These are phyloP conservation scores for Neopestalotiopsis sp. DNA, from an alignment of 2,329 filamentous ascomycete genomes.

Conservation along the genomic window DNA sequence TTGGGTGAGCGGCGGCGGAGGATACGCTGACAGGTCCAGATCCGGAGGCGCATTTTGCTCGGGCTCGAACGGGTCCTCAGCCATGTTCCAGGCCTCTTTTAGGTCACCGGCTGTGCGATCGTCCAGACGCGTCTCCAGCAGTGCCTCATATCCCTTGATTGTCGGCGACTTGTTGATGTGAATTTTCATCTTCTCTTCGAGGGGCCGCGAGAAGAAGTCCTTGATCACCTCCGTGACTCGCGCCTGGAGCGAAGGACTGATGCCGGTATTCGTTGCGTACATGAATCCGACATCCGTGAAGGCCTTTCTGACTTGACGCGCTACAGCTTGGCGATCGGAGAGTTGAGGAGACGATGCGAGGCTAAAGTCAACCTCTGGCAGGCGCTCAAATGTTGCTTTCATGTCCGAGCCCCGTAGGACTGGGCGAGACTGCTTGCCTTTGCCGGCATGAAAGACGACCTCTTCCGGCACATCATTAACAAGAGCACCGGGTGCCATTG, in stretches of 20 bases:
- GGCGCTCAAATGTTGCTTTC: slow-evolving; percentile 17
- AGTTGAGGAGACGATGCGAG: slow-evolving; percentile 10
- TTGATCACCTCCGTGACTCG: slow-evolving; percentile 7
- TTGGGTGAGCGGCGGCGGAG: slow-evolving; percentile 17
- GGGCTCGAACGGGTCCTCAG: slow-evolving; percentile 18
- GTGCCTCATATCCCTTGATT: slow-evolving; percentile 18
- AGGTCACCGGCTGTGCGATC: slow-evolving; percentile 16
- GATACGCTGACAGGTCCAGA: slow-evolving; percentile 7
- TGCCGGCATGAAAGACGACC: slow-evolving; percentile 23
- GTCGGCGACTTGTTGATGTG: slow-evolving; percentile 17
- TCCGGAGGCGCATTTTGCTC: slow-evolving; percentile 18
- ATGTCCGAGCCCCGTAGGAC: slow-evolving; percentile 11
- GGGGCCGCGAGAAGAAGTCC: slow-evolving; percentile 11
- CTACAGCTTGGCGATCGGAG: slow-evolving; percentile 4
- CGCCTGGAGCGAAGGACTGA: not conserved
- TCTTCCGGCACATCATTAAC: slow-evolving; percentile 17
- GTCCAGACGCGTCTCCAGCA: slow-evolving; percentile 19
- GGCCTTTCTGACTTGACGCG: slow-evolving; percentile 15
- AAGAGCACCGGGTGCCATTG: slow-evolving; percentile 21
- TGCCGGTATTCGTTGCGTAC: slow-evolving; percentile 20
- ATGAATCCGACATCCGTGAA: slow-evolving; percentile 19
- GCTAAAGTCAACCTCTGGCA: slow-evolving; percentile 17
- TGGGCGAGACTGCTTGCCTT: slow-evolving; percentile 19
- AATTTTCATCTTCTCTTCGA: slow-evolving; percentile 17
- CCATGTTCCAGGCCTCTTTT: slow-evolving; percentile 19